These are phyloP conservation scores for Periconia sp. DNA, from an alignment of 2,329 filamentous ascomycete genomes.

Conservation along the genomic window DNA sequence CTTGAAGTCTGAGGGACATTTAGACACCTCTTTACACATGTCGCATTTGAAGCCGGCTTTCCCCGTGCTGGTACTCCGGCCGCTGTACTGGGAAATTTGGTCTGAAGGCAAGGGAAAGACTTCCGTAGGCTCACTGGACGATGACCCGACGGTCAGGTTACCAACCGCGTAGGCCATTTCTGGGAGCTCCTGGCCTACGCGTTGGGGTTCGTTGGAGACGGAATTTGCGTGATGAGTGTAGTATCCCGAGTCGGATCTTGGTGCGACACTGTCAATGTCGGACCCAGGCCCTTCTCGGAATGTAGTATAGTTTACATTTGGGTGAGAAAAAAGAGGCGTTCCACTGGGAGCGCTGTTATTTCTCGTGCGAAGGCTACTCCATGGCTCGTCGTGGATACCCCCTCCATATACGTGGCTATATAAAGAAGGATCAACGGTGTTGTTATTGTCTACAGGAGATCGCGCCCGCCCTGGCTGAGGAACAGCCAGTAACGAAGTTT, in stretches of 20 bases:
- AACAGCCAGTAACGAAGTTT: constrained; percentile 17
- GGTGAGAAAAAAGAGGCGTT: constrained; percentile 3
- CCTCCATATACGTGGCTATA: constrained; percentile 1
- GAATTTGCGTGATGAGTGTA: constrained; percentile 30
- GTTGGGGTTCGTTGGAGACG: constrained; percentile 31
- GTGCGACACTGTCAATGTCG: constrained; percentile 22
- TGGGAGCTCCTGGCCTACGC: constrained; percentile 20
- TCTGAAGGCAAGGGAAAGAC: constrained; percentile 21
- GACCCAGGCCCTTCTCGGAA: constrained; percentile 22
- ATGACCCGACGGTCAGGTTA: constrained; percentile 19
- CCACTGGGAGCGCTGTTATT: constrained; percentile 5
- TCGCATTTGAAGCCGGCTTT: constrained; percentile 19
- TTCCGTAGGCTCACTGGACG: constrained; percentile 15
- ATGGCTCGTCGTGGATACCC: constrained; percentile 23
- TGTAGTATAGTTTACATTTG: constrained; percentile 15
- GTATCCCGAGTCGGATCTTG: constrained; percentile 38
- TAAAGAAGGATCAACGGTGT: background rate
- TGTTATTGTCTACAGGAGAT: constrained; percentile 5
- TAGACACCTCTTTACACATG: constrained; percentile 26
- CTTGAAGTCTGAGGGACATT: constrained; percentile 42
- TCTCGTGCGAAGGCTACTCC: constrained; percentile 27
- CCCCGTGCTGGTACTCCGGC: constrained; percentile 19
- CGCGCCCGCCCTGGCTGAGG: constrained; percentile 10
- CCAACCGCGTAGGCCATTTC: constrained; percentile 16
- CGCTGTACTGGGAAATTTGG: constrained; percentile 27